phyloP scores from a whole-genome alignment of 2,329 filamentous ascomycete species.

The Aspergillus sp. region DNA sequence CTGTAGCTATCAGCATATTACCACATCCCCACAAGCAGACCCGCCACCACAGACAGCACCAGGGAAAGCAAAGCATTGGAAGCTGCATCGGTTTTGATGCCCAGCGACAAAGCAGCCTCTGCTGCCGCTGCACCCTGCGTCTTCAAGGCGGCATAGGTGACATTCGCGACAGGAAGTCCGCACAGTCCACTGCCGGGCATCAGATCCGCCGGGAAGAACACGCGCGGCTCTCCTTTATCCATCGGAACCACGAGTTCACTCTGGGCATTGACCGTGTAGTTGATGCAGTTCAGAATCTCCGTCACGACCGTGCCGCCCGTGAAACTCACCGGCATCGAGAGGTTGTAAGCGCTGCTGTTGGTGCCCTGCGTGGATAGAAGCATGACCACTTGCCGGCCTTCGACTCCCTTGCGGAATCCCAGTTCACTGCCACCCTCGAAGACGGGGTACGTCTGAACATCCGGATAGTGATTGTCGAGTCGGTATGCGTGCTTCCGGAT shows the following conservation, averaged over 20 bases:
- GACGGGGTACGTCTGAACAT: conserved; percentile 40
- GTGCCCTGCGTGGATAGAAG: conserved; percentile 48
- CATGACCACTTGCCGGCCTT: conserved; percentile 44
- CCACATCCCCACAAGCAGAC: not conserved
- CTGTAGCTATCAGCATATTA: not conserved
- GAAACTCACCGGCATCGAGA: conserved; percentile 32
- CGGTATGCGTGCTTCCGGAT: conserved; percentile 45
- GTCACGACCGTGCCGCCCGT: conserved; percentile 27
- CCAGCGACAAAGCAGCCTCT: not conserved
- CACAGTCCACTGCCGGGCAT: conserved; percentile 37
- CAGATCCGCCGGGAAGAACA: conserved; percentile 30
- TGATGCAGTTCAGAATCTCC: conserved; percentile 32
- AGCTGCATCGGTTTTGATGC: not conserved
- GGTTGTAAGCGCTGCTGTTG: conserved; percentile 29
- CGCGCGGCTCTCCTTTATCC: conserved; percentile 34
- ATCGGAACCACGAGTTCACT: conserved; percentile 31
- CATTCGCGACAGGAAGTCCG: conserved; percentile 14
- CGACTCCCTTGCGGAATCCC: conserved; percentile 49
- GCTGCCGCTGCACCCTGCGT: not conserved
- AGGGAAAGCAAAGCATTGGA: not conserved
- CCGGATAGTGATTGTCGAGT: conserved; percentile 40
- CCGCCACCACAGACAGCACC: not conserved
- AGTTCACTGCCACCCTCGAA: conserved; percentile 47
- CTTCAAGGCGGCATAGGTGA: not conserved
- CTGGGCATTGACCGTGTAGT: conserved; percentile 27